These are phyloP conservation scores for Hemisphaericaspora lyxosophila DNA, from an alignment of 1,139 yeast genomes.

Conservation along the genomic window DNA sequence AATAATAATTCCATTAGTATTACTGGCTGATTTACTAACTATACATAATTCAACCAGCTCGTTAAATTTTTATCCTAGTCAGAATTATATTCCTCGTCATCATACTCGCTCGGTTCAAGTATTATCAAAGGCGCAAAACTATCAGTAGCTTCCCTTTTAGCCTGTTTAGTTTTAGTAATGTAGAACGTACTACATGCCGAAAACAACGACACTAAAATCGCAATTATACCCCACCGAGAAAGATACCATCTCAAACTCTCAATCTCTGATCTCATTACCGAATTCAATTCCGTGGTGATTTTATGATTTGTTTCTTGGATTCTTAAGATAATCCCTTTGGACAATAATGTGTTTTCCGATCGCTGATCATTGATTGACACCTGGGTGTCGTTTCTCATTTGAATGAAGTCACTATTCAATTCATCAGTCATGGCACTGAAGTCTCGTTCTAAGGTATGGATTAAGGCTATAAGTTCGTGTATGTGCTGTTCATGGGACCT, in stretches of 20 bases:
- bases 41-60: background rate
- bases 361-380: constrained; percentile 86
- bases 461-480: constrained; percentile 64
- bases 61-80: constrained; percentile 34
- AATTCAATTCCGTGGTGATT: constrained; percentile 77
- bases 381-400: constrained; percentile 70
- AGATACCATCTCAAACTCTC: constrained; percentile 93
- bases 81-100: constrained; percentile 49
- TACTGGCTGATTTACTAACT: background rate
- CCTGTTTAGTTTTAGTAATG: constrained; percentile 29
- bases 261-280: constrained; percentile 81
- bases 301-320: constrained; percentile 86
- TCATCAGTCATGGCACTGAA: constrained; percentile 74
- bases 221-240: constrained; percentile 79
- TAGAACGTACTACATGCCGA: constrained; percentile 46
- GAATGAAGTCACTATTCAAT: constrained; percentile 66
- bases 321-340: constrained; percentile 64
- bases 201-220: constrained; percentile 49
- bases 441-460: constrained; percentile 71
- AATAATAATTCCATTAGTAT: too few species aligned
- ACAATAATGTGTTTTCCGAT: constrained; percentile 77
- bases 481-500: constrained; percentile 71
- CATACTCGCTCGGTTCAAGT: constrained; percentile 49
- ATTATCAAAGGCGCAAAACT: constrained; percentile 48
- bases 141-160: constrained; percentile 25